Conservation (phyloP, 1,284 basidiomycete genomes). For the Cerioporus squamosus region DNA sequence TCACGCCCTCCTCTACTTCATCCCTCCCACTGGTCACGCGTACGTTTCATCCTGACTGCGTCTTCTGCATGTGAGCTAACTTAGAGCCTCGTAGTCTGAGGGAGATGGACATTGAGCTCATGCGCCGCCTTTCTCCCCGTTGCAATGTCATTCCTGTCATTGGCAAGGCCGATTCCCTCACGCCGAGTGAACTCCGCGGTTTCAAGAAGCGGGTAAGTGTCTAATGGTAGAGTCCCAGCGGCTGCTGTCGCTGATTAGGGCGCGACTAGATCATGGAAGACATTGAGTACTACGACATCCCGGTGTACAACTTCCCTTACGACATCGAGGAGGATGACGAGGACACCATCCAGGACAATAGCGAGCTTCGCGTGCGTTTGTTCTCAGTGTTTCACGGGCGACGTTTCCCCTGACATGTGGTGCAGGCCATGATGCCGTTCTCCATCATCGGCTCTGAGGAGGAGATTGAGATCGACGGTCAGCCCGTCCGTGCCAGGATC, state of each 20-base stretch:
- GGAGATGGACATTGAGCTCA: conserved; percentile 99
- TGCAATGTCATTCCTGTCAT: conserved; percentile 99
- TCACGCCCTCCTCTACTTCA: conserved; percentile 98
- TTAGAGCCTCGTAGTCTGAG: conserved; percentile 64
- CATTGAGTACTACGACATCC: conserved; percentile 98
- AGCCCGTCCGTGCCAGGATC: conserved; percentile 88
- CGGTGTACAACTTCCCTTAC: conserved; percentile 99
- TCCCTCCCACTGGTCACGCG: conserved; percentile 90
- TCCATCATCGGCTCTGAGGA: conserved; percentile 98
- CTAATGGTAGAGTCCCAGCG: not conserved
- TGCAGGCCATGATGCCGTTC: conserved; percentile 88
- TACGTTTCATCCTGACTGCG: conserved; percentile 39
- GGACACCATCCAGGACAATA: conserved; percentile 98
- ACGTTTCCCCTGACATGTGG: conserved; percentile 2
- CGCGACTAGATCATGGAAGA: conserved; percentile 97
- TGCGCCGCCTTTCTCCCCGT: conserved; percentile 94
- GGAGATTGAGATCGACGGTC: conserved; percentile 92
- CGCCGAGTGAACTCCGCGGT: conserved; percentile 86
- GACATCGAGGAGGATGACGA: conserved; percentile 99
- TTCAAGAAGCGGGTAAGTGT: conserved; percentile 92
- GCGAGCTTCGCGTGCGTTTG: conserved; percentile 76
- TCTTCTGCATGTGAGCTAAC: not conserved
- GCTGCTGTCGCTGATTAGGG: not conserved
- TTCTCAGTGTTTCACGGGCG: not conserved
- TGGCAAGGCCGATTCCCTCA: conserved; percentile 96